phyloP scores from a whole-genome alignment of 805 yeast genomes.

The Nakazawaea holstii region DNA sequence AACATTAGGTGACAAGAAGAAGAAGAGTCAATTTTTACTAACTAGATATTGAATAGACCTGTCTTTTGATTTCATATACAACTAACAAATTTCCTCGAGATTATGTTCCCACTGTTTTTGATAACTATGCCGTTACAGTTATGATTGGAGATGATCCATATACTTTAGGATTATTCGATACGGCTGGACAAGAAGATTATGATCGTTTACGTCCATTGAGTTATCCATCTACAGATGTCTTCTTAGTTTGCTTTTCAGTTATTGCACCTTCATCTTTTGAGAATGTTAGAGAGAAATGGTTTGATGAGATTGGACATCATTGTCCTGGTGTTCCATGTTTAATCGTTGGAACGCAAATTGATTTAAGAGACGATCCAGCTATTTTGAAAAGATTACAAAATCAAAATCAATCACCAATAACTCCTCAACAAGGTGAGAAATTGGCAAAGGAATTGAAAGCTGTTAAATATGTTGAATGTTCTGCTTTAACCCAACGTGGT shows the following conservation, averaged over 20 bases:
- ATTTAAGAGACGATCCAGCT: slow-evolving; percentile 88
- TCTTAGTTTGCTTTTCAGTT: slow-evolving; percentile 91
- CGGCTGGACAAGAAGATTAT: slow-evolving; percentile 99
- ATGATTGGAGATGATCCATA: slow-evolving; percentile 98
- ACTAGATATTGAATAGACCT: slow-evolving; percentile 43
- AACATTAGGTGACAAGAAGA: neutral
- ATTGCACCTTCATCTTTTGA: slow-evolving; percentile 97
- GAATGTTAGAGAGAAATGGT: slow-evolving; percentile 97
- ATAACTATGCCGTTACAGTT: slow-evolving; percentile 89
- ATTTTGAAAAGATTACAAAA: slow-evolving; percentile 85
- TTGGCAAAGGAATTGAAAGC: slow-evolving; percentile 93
- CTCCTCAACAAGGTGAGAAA: slow-evolving; percentile 84
- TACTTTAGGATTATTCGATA: slow-evolving; percentile 94
- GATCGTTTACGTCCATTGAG: slow-evolving; percentile 95
- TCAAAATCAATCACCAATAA: slow-evolving; percentile 83
- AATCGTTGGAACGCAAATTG: slow-evolving; percentile 95
- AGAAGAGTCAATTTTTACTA: too few relatives aligned
- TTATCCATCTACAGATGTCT: slow-evolving; percentile 96
- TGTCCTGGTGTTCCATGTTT: slow-evolving; percentile 96
- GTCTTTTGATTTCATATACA: slow-evolving; percentile 91
- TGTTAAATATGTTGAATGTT: slow-evolving; percentile 95
- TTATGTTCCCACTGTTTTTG: slow-evolving; percentile 98
- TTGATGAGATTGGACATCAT: slow-evolving; percentile 94
- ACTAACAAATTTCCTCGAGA: slow-evolving; percentile 97
- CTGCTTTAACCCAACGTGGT: slow-evolving; percentile 95